A percentile compares a stretch with the other conserved stretches of the same genome.
phyloP scores from a whole-genome alignment of 495 filamentous ascomycete species.

The Poronia punctata region DNA sequence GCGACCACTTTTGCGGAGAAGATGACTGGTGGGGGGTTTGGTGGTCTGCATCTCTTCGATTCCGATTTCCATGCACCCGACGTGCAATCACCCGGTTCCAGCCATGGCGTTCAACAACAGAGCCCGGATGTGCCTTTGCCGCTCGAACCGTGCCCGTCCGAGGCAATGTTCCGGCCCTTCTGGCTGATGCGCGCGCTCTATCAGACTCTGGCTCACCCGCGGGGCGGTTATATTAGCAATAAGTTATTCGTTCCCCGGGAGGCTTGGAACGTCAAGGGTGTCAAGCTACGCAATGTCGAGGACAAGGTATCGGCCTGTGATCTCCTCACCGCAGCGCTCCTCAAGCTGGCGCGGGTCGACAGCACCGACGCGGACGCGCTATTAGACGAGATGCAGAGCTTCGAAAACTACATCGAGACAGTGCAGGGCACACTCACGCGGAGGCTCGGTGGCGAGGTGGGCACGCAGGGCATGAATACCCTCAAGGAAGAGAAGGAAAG shows the following conservation, averaged over 20 bases:
- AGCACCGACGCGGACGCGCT: constrained; percentile 85
- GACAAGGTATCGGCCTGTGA: constrained; percentile 96
- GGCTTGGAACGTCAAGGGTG: constrained; percentile 88
- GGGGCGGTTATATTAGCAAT: constrained; percentile 84
- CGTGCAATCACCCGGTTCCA: constrained; percentile 57
- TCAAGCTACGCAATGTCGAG: constrained; percentile 83
- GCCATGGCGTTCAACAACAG: constrained; percentile 20
- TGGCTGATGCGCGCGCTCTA: constrained; percentile 94
- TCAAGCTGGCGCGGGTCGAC: constrained; percentile 76
- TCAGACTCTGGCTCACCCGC: constrained; percentile 84
- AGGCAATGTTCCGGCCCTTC: constrained; percentile 80
- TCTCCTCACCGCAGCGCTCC: constrained; percentile 79
- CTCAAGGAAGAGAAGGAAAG: constrained; percentile 54
- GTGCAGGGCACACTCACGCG: constrained; percentile 69
- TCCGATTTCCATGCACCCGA: constrained; percentile 71
- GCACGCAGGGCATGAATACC: constrained; percentile 57
- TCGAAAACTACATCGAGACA: constrained; percentile 82
- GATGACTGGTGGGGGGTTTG: constrained; percentile 46
- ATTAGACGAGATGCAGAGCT: constrained; percentile 88
- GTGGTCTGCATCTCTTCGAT: constrained; percentile 78
- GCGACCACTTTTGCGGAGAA: constrained; percentile 47
- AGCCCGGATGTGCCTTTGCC: constrained; percentile 53
- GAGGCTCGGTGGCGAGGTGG: constrained; percentile 87
- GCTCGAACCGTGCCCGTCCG: constrained; percentile 86
- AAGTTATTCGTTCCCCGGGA: constrained; percentile 88